Percentiles rank a stretch among this genome's conserved stretches.
Evolutionary conservation across 2,329 filamentous ascomycete genomes (phyloP).

Genomic region (Exophiala xenobiotica): DNA sequence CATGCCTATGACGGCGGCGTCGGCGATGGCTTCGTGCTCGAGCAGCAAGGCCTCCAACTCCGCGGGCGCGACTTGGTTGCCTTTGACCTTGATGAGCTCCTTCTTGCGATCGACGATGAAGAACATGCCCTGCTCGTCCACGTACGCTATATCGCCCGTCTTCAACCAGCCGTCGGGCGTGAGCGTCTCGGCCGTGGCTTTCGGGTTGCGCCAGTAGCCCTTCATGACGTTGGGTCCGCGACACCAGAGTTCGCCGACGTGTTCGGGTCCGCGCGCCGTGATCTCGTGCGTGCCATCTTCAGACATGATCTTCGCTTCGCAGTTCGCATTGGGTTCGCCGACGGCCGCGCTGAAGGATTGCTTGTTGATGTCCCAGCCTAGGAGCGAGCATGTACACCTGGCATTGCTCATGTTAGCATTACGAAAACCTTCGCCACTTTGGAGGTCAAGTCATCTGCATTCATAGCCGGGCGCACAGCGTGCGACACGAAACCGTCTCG

Average conservation of each 20-base stretch:
- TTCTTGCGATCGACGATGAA: constrained; percentile 74
- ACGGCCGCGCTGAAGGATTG: constrained; percentile 52
- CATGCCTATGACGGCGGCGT: constrained; percentile 50
- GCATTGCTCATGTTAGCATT: no score
- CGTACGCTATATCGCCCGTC: constrained; percentile 60
- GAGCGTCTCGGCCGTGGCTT: constrained; percentile 53
- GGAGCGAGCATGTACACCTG: constrained; percentile 64
- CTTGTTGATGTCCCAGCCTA: constrained; percentile 62
- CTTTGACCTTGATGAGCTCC: constrained; percentile 56
- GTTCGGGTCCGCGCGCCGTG: constrained; percentile 16
- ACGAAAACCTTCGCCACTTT: no score
- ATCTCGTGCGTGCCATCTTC: constrained; percentile 23
- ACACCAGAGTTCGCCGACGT: constrained; percentile 51
- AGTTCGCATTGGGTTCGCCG: constrained; percentile 69
- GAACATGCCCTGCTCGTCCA: constrained; percentile 26
- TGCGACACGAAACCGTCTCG: no score
- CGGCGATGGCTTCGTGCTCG: constrained; percentile 44
- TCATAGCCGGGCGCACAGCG: no score
- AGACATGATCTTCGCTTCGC: constrained; percentile 65
- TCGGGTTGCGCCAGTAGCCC: constrained; percentile 59
- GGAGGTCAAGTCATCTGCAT: no score
- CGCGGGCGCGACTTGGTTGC: constrained; percentile 50
- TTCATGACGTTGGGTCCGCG: constrained; percentile 58
- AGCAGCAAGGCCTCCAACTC: constrained; percentile 49
- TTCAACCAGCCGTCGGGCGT: constrained; percentile 57